Evolutionary conservation across 257 asterid species (phyloP).

Genomic region (Ehretia macrophylla): DNA sequence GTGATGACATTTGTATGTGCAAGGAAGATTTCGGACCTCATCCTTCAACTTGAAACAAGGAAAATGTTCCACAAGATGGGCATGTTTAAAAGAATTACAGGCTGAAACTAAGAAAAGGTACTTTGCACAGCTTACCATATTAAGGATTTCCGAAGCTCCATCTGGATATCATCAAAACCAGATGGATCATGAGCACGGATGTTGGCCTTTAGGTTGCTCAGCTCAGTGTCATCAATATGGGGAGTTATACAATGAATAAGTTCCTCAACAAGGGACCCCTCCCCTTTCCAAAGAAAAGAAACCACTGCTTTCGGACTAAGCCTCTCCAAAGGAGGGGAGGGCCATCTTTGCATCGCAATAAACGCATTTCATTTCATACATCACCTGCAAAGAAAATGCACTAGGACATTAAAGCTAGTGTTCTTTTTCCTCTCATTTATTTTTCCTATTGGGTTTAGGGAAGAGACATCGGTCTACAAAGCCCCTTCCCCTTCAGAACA

Average conservation of each 20-base stretch:
- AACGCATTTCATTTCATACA: slow-evolving; percentile 90
- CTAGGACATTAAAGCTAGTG: background rate
- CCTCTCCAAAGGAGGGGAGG: slow-evolving; percentile 91
- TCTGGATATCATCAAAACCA: slow-evolving; percentile 52
- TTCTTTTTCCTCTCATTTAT: too few relatives aligned
- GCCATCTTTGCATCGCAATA: slow-evolving; percentile 92
- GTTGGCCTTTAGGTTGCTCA: slow-evolving; percentile 71
- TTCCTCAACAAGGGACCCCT: slow-evolving; percentile 84
- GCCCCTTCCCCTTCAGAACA: too few relatives aligned
- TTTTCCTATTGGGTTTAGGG: too few relatives aligned
- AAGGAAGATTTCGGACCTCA: slow-evolving; percentile 89
- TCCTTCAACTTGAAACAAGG: slow-evolving; percentile 85
- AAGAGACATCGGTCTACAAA: too few relatives aligned
- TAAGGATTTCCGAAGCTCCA: slow-evolving; percentile 69
- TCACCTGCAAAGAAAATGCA: slow-evolving; percentile 51
- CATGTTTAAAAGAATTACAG: too few relatives aligned
- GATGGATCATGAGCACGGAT: slow-evolving; percentile 84
- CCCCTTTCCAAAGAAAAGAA: slow-evolving; percentile 82
- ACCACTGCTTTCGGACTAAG: slow-evolving; percentile 74
- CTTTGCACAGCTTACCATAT: slow-evolving; percentile 55
- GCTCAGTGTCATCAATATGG: slow-evolving; percentile 65
- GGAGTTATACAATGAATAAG: slow-evolving; percentile 76
- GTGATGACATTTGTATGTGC: slow-evolving; percentile 81
- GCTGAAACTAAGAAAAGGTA: too few relatives aligned
- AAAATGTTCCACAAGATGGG: background rate